These are phyloP conservation scores for Trichoderma gamsii DNA, from an alignment of 495 filamentous ascomycete genomes.

Conservation along the genomic window DNA sequence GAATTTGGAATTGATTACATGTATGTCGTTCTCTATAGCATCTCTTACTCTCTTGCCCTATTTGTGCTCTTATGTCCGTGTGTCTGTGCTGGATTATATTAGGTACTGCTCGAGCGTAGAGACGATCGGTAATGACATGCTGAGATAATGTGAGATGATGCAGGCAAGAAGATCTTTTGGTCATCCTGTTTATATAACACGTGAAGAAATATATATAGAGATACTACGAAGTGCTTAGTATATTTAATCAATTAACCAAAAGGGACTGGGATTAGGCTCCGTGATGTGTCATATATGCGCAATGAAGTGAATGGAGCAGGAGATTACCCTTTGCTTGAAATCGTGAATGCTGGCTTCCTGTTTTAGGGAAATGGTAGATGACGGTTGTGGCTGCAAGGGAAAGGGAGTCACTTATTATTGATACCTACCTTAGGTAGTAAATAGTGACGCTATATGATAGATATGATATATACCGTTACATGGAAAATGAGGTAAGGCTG, in stretches of 20 bases:
- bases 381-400: not conserved
- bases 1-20: not conserved
- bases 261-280: not conserved
- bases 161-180: not conserved
- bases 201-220: too few species aligned
- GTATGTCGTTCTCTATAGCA: not conserved
- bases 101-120: not conserved
- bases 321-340: not conserved
- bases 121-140: too few species aligned
- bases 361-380: not conserved
- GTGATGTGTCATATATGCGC: conserved; percentile 12
- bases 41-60: not conserved
- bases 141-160: too few species aligned
- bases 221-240: too few species aligned
- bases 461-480: too few species aligned
- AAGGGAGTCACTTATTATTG: too few species aligned
- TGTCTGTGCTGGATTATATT: not conserved
- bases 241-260: too few species aligned
- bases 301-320: not conserved
- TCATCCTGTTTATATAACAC: not conserved
- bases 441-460: too few species aligned
- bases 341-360: not conserved
- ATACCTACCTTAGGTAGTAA: too few species aligned
- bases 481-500: too few species aligned
- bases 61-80: not conserved